These are phyloP conservation scores for Scheffersomyces cryptocercus DNA, from an alignment of 1,139 yeast species.

Conservation along the genomic window DNA sequence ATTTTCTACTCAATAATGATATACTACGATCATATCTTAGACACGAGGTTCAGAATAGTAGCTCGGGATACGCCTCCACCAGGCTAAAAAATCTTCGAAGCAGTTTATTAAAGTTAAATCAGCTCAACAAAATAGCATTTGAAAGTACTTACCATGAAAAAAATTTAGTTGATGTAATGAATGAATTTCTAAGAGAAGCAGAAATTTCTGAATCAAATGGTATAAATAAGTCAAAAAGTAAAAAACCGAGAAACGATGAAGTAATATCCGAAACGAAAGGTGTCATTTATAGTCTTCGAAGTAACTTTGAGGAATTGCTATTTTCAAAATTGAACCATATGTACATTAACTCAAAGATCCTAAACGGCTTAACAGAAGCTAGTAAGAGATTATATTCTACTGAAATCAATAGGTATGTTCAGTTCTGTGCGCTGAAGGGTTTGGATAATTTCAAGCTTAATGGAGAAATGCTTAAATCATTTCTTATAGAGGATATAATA, in stretches of 20 bases:
- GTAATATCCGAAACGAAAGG: neutral
- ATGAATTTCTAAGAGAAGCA: neutral
- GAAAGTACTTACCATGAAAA: neutral
- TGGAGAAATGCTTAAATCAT: neutral
- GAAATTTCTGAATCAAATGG: neutral
- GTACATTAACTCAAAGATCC: neutral
- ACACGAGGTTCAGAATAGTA: conserved; percentile 1
- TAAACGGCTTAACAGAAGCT: neutral
- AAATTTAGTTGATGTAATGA: conserved; percentile 1
- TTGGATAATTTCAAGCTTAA: neutral
- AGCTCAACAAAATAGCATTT: conserved; percentile 3
- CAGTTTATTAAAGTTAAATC: conserved; percentile 4
- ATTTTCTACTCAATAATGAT: conserved; percentile 1
- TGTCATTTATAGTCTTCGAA: neutral
- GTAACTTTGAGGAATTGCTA: neutral
- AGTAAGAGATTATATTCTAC: conserved; percentile 2
- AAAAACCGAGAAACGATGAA: neutral
- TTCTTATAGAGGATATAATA: neutral
- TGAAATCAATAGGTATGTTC: conserved; percentile 1
- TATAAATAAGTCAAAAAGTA: neutral
- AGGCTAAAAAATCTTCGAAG: conserved; percentile 5
- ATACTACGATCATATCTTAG: conserved; percentile 1
- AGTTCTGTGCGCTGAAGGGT: neutral
- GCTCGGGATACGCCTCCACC: neutral
- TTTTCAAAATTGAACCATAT: neutral